phyloP scores from a whole-genome alignment of 23 red algal genomes.

The Gracilaria domingensis region DNA sequence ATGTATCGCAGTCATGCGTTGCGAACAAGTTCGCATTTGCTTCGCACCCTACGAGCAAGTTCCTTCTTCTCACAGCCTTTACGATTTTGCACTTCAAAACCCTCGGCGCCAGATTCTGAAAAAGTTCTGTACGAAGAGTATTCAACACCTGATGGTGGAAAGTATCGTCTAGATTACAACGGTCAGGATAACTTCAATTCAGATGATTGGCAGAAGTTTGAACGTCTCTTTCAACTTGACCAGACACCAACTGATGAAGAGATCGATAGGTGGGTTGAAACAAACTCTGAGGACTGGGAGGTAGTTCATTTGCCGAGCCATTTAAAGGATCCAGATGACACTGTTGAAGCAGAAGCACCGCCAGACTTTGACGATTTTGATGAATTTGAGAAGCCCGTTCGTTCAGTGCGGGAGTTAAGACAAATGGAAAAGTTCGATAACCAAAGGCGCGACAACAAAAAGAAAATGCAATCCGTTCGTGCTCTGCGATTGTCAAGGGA shows the following conservation, averaged over 20 bases:
- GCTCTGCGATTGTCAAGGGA: neutral
- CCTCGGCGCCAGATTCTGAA: neutral
- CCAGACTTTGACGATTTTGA: neutral
- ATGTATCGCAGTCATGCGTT: neutral
- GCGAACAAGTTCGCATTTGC: neutral
- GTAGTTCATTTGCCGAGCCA: neutral
- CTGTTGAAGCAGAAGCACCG: neutral
- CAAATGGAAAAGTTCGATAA: too few species aligned
- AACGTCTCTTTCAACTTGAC: neutral
- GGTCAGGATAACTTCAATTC: neutral
- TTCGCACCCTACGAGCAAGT: neutral
- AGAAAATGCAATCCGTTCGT: neutral
- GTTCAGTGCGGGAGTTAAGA: neutral
- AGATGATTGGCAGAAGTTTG: neutral
- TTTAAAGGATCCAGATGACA: neutral
- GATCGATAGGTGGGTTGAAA: slow-evolving; percentile 10
- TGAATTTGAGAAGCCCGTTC: slow-evolving; percentile 19
- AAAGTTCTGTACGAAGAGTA: slow-evolving; percentile 21
- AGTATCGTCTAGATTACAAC: neutral
- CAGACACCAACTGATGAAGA: slow-evolving; percentile 7
- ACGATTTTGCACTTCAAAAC: neutral
- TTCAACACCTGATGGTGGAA: neutral
- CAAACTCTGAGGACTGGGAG: neutral
- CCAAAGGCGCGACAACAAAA: neutral
- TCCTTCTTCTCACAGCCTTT: neutral